A percentile compares a stretch with the other conserved stretches of the same genome.
These are phyloP conservation scores for Hawksworthiomyces lignivorus DNA, from an alignment of 2,329 filamentous ascomycete species.

Conservation along the genomic window DNA sequence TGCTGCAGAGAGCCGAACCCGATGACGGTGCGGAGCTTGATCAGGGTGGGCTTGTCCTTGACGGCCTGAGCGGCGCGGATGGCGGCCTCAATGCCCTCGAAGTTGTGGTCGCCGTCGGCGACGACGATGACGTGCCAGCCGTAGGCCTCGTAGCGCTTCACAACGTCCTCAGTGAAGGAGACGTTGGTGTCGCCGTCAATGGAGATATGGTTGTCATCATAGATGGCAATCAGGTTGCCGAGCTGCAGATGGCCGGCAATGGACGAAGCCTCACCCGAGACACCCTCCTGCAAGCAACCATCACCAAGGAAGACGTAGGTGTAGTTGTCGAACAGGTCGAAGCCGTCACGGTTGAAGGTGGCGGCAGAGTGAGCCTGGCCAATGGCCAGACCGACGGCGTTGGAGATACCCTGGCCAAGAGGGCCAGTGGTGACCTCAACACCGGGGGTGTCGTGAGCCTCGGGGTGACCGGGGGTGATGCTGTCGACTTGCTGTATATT, in stretches of 20 bases:
- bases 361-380: constrained; percentile 87
- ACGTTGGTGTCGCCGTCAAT: constrained; percentile 91
- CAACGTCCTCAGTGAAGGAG: constrained; percentile 94
- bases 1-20: constrained; percentile 89
- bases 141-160: constrained; percentile 91
- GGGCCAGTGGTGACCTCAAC: constrained; percentile 97
- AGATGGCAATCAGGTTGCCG: constrained; percentile 93
- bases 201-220: constrained; percentile 98
- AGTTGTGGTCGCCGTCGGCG: constrained; percentile 80
- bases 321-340: constrained; percentile 88
- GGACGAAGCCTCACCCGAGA: constrained; percentile 86
- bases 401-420: constrained; percentile 93
- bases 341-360: constrained; percentile 94
- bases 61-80: constrained; percentile 78
- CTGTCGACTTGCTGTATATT: constrained; percentile 42
- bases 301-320: constrained; percentile 96
- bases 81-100: constrained; percentile 79
- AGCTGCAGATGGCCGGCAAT: constrained; percentile 94
- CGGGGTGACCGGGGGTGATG: constrained; percentile 93
- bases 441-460: constrained; percentile 92
- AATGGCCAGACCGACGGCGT: constrained; percentile 96
- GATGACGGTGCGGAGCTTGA: constrained; percentile 96
- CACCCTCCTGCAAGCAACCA: constrained; percentile 97
- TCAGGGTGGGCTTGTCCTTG: constrained; percentile 93
- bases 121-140: constrained; percentile 90